Evolutionary conservation across 2,329 filamentous ascomycete species (phyloP).

Genomic region (Clarireedia sp.): DNA sequence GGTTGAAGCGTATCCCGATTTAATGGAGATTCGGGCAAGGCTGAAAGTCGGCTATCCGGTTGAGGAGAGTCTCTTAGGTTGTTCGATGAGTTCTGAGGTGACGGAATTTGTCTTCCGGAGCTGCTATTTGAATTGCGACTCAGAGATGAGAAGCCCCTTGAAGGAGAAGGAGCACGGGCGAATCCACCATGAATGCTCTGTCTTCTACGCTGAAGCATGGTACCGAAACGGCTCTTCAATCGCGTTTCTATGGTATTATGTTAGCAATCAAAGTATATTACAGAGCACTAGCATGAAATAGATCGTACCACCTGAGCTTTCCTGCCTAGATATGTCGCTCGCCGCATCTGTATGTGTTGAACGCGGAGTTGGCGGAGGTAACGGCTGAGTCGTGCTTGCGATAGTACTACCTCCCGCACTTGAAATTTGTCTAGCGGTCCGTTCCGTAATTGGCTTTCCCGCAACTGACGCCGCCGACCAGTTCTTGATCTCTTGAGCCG

Average conservation of each 20-base stretch:
- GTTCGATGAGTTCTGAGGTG: slow-evolving; percentile 50
- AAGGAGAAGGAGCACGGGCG: slow-evolving; percentile 45
- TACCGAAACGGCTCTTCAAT: slow-evolving; percentile 57
- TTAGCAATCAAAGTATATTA: neutral
- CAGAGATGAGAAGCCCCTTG: slow-evolving; percentile 47
- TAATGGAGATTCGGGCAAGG: slow-evolving; percentile 50
- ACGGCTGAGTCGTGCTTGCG: slow-evolving; percentile 15
- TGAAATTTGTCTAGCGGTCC: slow-evolving; percentile 23
- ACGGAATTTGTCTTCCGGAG: slow-evolving; percentile 42
- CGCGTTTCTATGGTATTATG: slow-evolving; percentile 39
- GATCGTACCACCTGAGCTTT: slow-evolving; percentile 5
- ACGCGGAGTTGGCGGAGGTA: slow-evolving; percentile 22
- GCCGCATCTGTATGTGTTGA: slow-evolving; percentile 23
- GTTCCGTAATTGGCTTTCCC: slow-evolving; percentile 30
- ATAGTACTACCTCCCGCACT: slow-evolving; percentile 16
- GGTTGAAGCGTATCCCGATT: slow-evolving; percentile 16
- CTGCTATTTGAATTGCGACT: slow-evolving; percentile 55
- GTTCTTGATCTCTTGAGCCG: slow-evolving; percentile 74
- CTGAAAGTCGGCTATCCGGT: slow-evolving; percentile 41
- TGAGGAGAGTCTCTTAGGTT: slow-evolving; percentile 46
- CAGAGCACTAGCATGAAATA: neutral
- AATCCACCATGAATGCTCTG: slow-evolving; percentile 58
- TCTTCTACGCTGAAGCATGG: slow-evolving; percentile 57
- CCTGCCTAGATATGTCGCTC: slow-evolving; percentile 22
- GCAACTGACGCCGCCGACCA: slow-evolving; percentile 44